phyloP scores from a whole-genome alignment of 2,329 filamentous ascomycete species.

The Fusarium newnesense region DNA sequence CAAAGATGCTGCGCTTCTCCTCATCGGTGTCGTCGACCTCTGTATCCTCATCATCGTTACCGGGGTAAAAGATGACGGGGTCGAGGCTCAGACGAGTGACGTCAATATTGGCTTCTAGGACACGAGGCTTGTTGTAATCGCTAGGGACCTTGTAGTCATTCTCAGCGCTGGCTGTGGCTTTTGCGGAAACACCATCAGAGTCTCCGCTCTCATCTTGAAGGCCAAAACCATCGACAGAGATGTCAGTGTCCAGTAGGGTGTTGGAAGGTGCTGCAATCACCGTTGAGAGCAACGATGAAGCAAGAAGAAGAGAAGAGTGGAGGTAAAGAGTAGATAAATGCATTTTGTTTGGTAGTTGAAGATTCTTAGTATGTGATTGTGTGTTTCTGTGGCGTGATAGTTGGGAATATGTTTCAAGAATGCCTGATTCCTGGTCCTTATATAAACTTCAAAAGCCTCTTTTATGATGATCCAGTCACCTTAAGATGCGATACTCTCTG shows the following conservation, averaged over 20 bases:
- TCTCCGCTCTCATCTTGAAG: background rate
- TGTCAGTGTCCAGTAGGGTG: background rate
- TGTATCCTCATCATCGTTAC: background rate
- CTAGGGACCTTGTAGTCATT: background rate
- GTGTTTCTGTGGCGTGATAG: background rate
- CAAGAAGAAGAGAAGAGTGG: constrained; percentile 12
- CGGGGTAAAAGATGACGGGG: background rate
- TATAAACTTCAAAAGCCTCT: background rate
- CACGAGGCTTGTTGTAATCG: background rate
- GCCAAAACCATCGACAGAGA: background rate
- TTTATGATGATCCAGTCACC: background rate
- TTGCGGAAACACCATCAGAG: background rate
- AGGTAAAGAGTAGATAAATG: constrained; percentile 18
- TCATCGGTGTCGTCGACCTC: background rate
- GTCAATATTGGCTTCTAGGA: background rate
- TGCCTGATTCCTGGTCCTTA: background rate
- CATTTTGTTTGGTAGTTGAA: constrained; percentile 9
- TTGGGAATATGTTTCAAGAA: background rate
- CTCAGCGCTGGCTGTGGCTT: background rate
- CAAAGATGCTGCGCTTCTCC: background rate
- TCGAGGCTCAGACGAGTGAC: background rate
- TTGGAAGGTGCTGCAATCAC: constrained; percentile 13
- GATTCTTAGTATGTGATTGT: background rate
- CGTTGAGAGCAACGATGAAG: background rate
- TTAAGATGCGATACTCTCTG: background rate